phyloP scores from a whole-genome alignment of 1,284 basidiomycete species.

The Tetrapyrgos nigripes region DNA sequence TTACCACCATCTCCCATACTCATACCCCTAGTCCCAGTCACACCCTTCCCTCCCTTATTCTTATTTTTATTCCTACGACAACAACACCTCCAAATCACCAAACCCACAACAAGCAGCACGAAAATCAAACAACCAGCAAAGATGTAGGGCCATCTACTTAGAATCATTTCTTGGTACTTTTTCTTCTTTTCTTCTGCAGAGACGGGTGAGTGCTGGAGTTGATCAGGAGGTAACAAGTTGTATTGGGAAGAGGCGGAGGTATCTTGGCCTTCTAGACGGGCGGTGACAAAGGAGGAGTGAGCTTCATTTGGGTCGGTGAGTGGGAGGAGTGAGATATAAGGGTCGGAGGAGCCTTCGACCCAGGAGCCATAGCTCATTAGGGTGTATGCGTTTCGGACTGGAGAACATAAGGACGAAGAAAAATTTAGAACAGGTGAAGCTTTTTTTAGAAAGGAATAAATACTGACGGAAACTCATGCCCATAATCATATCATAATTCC shows the following conservation, averaged over 20 bases:
- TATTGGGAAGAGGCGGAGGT: slow-evolving; percentile 53
- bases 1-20: too few species aligned
- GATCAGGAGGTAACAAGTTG: slow-evolving; percentile 62
- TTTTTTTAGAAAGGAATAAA: neutral
- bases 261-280: slow-evolving; percentile 56
- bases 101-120: slow-evolving; percentile 53
- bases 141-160: slow-evolving; percentile 81
- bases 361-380: slow-evolving; percentile 66
- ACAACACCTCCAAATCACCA: slow-evolving; percentile 72
- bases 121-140: slow-evolving; percentile 66
- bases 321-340: slow-evolving; percentile 64
- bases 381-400: slow-evolving; percentile 75
- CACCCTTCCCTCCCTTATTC: neutral
- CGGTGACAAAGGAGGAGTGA: slow-evolving; percentile 59
- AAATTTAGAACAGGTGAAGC: neutral
- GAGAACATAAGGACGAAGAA: neutral
- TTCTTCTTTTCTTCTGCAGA: slow-evolving; percentile 73
- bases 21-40: neutral
- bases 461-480: slow-evolving; percentile 80
- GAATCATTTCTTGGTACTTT: slow-evolving; percentile 68
- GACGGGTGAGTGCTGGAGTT: slow-evolving; percentile 70
- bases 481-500: slow-evolving; percentile 81
- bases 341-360: slow-evolving; percentile 45
- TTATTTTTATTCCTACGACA: slow-evolving; percentile 42
- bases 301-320: slow-evolving; percentile 50